These are phyloP conservation scores for Nothophytophthora sp. DNA, from an alignment of 352 stramenopile genomes.

Conservation along the genomic window DNA sequence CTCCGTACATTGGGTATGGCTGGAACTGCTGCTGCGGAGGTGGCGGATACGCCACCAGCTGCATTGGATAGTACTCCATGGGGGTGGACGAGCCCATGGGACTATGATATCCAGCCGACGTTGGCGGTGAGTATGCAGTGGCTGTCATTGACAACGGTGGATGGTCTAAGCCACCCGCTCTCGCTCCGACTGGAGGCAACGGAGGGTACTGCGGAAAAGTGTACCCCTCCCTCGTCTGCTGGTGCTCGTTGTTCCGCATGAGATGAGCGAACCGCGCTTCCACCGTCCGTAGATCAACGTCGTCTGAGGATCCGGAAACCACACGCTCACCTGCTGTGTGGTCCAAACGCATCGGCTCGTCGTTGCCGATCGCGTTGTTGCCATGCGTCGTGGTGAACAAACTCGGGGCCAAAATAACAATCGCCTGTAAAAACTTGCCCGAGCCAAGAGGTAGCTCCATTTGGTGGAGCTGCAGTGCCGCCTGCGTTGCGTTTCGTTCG, in stretches of 20 bases:
- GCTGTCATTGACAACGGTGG: constrained; percentile 17
- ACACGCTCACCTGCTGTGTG: constrained; percentile 14
- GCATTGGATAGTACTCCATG: constrained; percentile 33
- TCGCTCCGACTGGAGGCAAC: constrained; percentile 3
- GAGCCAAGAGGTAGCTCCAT: constrained; percentile 52
- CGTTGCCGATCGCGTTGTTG: constrained; percentile 14
- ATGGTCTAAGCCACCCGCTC: background rate
- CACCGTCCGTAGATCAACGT: constrained; percentile 71
- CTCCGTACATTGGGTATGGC: constrained; percentile 19
- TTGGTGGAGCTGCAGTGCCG: constrained; percentile 57
- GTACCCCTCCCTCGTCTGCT: constrained; percentile 21
- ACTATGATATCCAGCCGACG: constrained; percentile 11
- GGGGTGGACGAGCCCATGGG: constrained; percentile 9
- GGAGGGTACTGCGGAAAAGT: constrained; percentile 17
- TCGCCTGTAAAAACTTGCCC: constrained; percentile 59
- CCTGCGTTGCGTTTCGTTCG: constrained; percentile 43
- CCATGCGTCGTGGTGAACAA: constrained; percentile 65
- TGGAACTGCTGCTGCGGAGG: constrained; percentile 23
- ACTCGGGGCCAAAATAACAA: constrained; percentile 68
- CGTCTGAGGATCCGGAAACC: constrained; percentile 36
- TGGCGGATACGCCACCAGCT: constrained; percentile 24
- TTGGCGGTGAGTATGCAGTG: constrained; percentile 6
- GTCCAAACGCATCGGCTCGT: constrained; percentile 28
- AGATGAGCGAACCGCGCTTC: constrained; percentile 81
- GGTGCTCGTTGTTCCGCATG: constrained; percentile 65